Base-by-base conservation (phyloP, 1,139 yeast genomes). In the Taphrina wiesneri region DNA sequence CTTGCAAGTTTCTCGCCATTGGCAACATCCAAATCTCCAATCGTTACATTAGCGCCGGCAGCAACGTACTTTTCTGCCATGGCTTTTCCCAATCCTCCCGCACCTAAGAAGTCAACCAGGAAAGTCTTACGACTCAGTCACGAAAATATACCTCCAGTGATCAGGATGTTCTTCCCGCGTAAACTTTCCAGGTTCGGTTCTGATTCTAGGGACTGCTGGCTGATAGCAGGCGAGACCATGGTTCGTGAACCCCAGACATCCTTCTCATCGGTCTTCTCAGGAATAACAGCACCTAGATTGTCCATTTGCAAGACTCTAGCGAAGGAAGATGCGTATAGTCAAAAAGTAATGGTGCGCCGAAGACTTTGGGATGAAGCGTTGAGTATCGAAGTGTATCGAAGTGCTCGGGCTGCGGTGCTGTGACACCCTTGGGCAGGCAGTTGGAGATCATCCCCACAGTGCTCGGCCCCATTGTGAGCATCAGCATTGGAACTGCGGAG, bases 21-120 rank as follows among this genome's bases (percentile, higher is more conserved):
- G 19, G 19, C 19, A 19, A 49, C 47, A 30, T 60, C 64, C 26
- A 60, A 28, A 41, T 60, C 64, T 3, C 64, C 64, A 23, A 60
- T 60, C 52, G 64, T 60, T 17, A 60, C 64, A 26, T 60, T 49
- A 11, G 57, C 56, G 28, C 64, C 64, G 11, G 56, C 43, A 15
- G 56, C 64, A 5, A 51, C 36, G 39, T 39, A 60, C 52, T 41
- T 25, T 23, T 45, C 49, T 7, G 64, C 64, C 64, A 60, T 60
- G 4, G 56, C 57, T 28, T 54, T 25, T 15, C 64, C 64, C 23
- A 60, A 51, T 21, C 64, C 64, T 19, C 64, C 64, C 6, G 64
- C 64, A 19, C 59, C 59, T 54, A n/a, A n/a, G n/a, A n/a, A n/a
- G n/a, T n/a, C n/a, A n/a, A n/a, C n/a, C n/a, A n/a, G n/a, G n/a